Evolutionary conservation across 352 stramenopile species (phyloP).

Genomic region (Globisporangium lucens): DNA sequence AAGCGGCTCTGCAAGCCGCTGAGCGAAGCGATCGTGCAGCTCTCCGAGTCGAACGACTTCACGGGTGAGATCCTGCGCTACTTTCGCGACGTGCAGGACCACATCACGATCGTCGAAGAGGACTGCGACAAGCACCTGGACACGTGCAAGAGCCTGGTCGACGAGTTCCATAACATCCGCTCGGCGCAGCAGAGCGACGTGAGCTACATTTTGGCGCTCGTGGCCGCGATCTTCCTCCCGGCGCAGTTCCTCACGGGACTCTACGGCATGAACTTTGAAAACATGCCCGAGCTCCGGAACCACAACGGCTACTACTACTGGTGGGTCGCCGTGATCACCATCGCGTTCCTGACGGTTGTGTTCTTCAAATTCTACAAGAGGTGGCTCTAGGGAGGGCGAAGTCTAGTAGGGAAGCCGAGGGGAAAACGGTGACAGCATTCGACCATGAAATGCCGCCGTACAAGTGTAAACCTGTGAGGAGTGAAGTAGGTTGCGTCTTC

Average conservation of each 20-base stretch:
- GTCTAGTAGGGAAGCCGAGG: not conserved
- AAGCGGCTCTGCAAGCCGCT: constrained; percentile 73
- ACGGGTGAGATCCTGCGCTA: constrained; percentile 70
- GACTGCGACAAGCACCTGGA: constrained; percentile 80
- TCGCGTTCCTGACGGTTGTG: constrained; percentile 38
- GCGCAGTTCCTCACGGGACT: constrained; percentile 86
- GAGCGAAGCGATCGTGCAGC: constrained; percentile 66
- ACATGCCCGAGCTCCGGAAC: constrained; percentile 83
- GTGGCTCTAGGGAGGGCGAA: constrained; percentile 41
- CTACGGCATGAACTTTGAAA: constrained; percentile 89
- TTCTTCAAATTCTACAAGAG: constrained; percentile 80
- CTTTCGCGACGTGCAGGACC: constrained; percentile 84
- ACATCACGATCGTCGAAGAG: constrained; percentile 76
- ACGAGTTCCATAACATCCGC: constrained; percentile 70
- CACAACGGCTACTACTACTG: constrained; percentile 78
- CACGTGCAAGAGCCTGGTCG: constrained; percentile 54
- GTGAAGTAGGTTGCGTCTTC: too few species aligned
- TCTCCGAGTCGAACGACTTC: constrained; percentile 70
- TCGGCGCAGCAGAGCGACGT: constrained; percentile 67
- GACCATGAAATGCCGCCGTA: not conserved
- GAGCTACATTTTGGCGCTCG: constrained; percentile 77
- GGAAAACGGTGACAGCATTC: too few species aligned
- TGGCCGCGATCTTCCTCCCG: constrained; percentile 79
- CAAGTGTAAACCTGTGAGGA: not conserved
- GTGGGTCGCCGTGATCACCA: constrained; percentile 58